Conservation (phyloP, 495 filamentous ascomycete species). For the Schizothecium vesticola region DNA sequence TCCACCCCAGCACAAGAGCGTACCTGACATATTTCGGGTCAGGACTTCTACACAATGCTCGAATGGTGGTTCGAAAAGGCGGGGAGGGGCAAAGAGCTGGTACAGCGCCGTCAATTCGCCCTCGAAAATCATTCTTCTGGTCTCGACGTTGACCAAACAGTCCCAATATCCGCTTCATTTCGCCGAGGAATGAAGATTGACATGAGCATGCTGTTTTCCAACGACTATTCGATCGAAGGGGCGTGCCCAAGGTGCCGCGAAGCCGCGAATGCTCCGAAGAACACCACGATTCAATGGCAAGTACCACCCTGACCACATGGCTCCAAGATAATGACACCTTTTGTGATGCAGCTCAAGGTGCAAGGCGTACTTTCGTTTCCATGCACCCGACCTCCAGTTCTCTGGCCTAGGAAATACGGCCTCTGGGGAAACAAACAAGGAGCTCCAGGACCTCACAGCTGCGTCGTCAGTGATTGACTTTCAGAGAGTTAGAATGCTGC, state of each 20-base stretch:
- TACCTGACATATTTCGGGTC: neutral
- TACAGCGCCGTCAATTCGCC: neutral
- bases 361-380: neutral
- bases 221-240: neutral
- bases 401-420: neutral
- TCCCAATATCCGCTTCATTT: neutral
- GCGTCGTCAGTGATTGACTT: neutral
- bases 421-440: no score
- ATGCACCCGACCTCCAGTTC: neutral
- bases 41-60: neutral
- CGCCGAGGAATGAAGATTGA: constrained; percentile 2
- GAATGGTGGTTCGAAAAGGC: neutral
- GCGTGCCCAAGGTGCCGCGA: neutral
- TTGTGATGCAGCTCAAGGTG: neutral
- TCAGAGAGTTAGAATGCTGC: neutral
- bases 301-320: neutral
- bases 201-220: neutral
- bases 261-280: neutral
- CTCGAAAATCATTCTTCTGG: neutral
- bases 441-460: no score
- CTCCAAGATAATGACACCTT: neutral
- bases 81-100: neutral
- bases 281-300: neutral
- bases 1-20: neutral
- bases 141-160: neutral